Percentiles rank a stretch among this genome's conserved stretches.
These are phyloP conservation scores for Metarhizium sp. DNA, from an alignment of 2,329 filamentous ascomycete species.

Conservation along the genomic window DNA sequence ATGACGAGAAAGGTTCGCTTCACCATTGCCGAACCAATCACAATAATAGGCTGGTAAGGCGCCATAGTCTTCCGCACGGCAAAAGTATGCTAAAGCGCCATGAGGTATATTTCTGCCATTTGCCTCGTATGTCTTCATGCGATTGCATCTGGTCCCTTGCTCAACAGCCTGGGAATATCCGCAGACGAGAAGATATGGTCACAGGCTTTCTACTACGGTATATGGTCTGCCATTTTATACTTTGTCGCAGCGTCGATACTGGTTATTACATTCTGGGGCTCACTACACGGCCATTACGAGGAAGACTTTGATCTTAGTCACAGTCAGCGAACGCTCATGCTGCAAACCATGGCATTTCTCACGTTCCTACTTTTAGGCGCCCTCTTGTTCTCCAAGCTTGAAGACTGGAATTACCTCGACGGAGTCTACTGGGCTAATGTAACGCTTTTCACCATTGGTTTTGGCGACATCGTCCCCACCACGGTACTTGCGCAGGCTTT, in stretches of 20 bases:
- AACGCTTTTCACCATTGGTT: slow-evolving; percentile 55
- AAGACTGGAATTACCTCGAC: slow-evolving; percentile 69
- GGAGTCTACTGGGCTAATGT: slow-evolving; percentile 73
- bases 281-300: slow-evolving; percentile 57
- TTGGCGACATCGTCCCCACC: slow-evolving; percentile 41
- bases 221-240: slow-evolving; percentile 73
- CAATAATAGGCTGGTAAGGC: slow-evolving; percentile 68
- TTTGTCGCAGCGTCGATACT: slow-evolving; percentile 69
- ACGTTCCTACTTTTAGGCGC: slow-evolving; percentile 73
- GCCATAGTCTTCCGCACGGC: not conserved
- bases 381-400: slow-evolving; percentile 61
- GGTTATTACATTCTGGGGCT: slow-evolving; percentile 70
- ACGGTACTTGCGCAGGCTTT: slow-evolving; percentile 56
- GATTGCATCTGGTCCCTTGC: slow-evolving; percentile 52
- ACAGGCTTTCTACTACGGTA: slow-evolving; percentile 79
- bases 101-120: slow-evolving; percentile 49
- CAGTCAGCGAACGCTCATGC: slow-evolving; percentile 77
- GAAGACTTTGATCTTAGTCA: slow-evolving; percentile 71
- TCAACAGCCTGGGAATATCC: slow-evolving; percentile 22
- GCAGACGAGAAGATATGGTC: slow-evolving; percentile 53
- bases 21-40: slow-evolving; percentile 73
- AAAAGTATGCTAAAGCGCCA: too few species aligned
- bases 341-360: slow-evolving; percentile 82
- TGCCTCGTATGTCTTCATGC: slow-evolving; percentile 57
- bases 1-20: slow-evolving; percentile 77